Evolutionary conservation across 371 early-diverging fungal genomes (phyloP), one percentile per base, ranked within the genome.

Genomic region (Chytridium lagenaria): DNA sequence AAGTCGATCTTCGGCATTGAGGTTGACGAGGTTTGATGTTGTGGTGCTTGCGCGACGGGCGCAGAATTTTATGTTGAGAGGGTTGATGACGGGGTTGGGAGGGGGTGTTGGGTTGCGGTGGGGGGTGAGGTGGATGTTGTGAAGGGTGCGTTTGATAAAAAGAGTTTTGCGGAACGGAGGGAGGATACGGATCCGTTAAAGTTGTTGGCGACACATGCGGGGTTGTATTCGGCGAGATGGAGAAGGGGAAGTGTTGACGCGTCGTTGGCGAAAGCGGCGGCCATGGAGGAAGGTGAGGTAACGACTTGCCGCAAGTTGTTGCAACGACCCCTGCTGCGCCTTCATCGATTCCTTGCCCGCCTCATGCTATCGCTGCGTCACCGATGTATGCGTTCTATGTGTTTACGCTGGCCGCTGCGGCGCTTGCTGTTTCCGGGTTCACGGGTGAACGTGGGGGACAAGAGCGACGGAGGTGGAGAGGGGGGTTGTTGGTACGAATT

Each of bases 11-110:
- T n/a, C 23, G 12, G 44, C 49, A 22, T 37, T 40, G 28, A 52
- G 51, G 59, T 52, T 73, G 19, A 63, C 73, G 64, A 34, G 73
- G 15, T 68, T 57, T n/a, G 68, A 73, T 30, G 68, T 73, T 2
- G 68, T 73, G 10, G 34, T 73, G 34, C 15, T 73, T 7, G 73
- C 73, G 1, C 57, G 73, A 10, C 51, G 68, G 44, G 73, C 63
- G 37, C 67, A 68, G 73, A 59, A 52, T 16, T 44, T 55, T 36
- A 39, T 73, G 28, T 44, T 73, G 26, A 5, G 38, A 1, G 67
- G 68, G 1, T 28, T 73, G 22, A 39, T 72, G 38, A 59, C 67
- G 0, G 59, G 38, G 3, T 30, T 66, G 50, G 59, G 36, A n/a
- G n/a, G n/a, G n/a, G n/a, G n/a, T n/a, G n/a, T n/a, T n/a, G n/a